phyloP scores from a whole-genome alignment of 306 rosid species.

The Canavalia ensiformis region DNA sequence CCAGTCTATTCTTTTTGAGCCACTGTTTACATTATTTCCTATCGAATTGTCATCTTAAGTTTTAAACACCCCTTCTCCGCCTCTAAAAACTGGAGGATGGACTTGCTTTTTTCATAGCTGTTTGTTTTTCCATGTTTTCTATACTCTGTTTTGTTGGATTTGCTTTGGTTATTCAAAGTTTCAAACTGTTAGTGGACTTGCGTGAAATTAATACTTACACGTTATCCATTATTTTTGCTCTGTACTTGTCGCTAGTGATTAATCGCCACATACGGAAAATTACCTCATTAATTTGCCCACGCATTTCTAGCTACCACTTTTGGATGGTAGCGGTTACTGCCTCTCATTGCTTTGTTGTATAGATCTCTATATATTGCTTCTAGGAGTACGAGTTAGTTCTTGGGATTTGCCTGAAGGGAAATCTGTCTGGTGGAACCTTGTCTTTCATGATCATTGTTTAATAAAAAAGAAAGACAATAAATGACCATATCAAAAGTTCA shows the following conservation, averaged over 20 bases:
- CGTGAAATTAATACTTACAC: background rate
- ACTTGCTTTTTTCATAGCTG: background rate
- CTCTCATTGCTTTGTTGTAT: slow-evolving; percentile 15
- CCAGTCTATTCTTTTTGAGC: background rate
- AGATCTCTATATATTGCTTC: slow-evolving; percentile 28
- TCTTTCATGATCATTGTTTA: background rate
- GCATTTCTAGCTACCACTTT: background rate
- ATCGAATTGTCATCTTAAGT: background rate
- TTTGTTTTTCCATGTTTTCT: background rate
- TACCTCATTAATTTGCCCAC: slow-evolving; percentile 1
- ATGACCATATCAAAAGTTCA: background rate
- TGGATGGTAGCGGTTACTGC: slow-evolving; percentile 25
- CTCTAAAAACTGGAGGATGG: background rate
- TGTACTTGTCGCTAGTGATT: background rate
- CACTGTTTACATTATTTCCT: background rate
- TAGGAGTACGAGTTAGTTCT: background rate
- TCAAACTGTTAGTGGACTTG: slow-evolving; percentile 1
- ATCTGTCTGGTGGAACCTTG: background rate
- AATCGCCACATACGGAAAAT: background rate
- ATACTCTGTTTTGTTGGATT: slow-evolving; percentile 4
- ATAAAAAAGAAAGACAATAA: background rate
- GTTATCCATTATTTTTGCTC: background rate
- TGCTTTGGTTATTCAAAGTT: slow-evolving; percentile 20
- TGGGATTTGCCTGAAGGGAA: background rate
- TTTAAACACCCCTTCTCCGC: background rate